These are phyloP conservation scores for Fonsecaea nubica DNA, from an alignment of 2,329 filamentous ascomycete genomes.

Conservation along the genomic window DNA sequence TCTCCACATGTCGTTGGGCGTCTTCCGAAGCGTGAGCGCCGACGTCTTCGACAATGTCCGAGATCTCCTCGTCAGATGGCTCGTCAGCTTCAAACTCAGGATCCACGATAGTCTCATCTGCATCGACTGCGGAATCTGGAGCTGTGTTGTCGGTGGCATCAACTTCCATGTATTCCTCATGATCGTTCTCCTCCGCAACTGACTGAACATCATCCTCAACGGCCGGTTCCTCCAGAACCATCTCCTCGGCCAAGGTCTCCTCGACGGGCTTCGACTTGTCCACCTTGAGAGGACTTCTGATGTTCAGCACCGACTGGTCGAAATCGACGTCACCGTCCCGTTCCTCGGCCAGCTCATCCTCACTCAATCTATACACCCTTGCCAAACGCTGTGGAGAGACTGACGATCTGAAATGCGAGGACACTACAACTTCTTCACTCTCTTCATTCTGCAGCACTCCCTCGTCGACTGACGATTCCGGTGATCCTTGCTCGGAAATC, in stretches of 20 bases:
- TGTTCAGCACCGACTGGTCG: constrained; percentile 39
- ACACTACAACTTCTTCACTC: constrained; percentile 34
- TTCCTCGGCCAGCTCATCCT: constrained; percentile 37
- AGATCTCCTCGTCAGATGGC: constrained; percentile 1
- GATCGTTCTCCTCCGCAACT: neutral
- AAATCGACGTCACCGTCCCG: constrained; percentile 35
- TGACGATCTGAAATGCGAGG: constrained; percentile 39
- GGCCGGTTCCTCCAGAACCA: neutral
- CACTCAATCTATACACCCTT: constrained; percentile 35
- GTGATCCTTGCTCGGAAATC: neutral
- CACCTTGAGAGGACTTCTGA: constrained; percentile 37
- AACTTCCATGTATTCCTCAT: constrained; percentile 6
- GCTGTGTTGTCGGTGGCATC: neutral
- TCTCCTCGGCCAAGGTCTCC: constrained; percentile 24
- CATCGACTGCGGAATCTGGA: neutral
- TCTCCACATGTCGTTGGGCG: neutral
- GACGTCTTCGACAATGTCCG: constrained; percentile 2
- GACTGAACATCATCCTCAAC: constrained; percentile 2
- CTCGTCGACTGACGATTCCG: neutral
- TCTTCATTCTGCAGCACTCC: neutral
- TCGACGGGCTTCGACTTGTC: constrained; percentile 32
- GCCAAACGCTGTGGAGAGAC: constrained; percentile 35
- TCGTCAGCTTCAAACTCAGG: constrained; percentile 36
- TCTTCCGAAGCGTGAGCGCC: neutral
- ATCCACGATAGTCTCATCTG: constrained; percentile 32